Conservation (phyloP, 2,329 filamentous ascomycete species). For the Microdochium bolleyi region DNA sequence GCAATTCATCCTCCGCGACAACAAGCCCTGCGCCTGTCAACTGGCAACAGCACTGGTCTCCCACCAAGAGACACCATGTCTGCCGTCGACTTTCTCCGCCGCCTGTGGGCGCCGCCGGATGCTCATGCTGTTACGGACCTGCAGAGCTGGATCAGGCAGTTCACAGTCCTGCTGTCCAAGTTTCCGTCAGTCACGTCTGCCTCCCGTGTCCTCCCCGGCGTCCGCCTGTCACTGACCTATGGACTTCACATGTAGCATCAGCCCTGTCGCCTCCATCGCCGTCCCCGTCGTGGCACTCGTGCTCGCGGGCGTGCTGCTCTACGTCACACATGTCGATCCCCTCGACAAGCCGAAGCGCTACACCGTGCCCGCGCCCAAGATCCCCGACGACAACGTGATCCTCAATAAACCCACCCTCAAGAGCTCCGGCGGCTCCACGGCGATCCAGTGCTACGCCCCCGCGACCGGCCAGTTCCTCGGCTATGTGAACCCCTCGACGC, state of each 20-base stretch:
- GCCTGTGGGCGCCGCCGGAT: not conserved
- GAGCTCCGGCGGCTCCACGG: conserved; percentile 49
- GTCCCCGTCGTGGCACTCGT: not conserved
- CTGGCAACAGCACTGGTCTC: too few relatives aligned
- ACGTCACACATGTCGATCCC: conserved; percentile 8
- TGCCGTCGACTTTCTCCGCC: not conserved
- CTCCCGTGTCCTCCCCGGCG: not conserved
- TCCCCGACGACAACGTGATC: conserved; percentile 47
- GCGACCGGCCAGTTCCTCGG: conserved; percentile 83
- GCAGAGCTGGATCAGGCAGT: conserved; percentile 14
- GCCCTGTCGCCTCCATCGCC: not conserved
- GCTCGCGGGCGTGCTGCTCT: not conserved
- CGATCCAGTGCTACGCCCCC: conserved; percentile 80
- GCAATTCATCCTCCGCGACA: too few relatives aligned
- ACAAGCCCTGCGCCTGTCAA: too few relatives aligned
- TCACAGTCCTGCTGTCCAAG: conserved; percentile 12
- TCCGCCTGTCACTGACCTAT: not conserved
- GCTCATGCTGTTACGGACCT: conserved; percentile 13
- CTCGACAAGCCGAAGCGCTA: conserved; percentile 44
- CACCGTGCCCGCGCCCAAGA: conserved; percentile 52
- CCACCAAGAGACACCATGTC: not conserved
- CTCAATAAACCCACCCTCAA: conserved; percentile 56
- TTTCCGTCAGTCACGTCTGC: conserved; percentile 10
- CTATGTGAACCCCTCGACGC: conserved; percentile 66
- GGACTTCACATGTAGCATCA: not conserved